phyloP scores from a whole-genome alignment of 1,284 basidiomycete species.

The Ceratobasidium theobromae region DNA sequence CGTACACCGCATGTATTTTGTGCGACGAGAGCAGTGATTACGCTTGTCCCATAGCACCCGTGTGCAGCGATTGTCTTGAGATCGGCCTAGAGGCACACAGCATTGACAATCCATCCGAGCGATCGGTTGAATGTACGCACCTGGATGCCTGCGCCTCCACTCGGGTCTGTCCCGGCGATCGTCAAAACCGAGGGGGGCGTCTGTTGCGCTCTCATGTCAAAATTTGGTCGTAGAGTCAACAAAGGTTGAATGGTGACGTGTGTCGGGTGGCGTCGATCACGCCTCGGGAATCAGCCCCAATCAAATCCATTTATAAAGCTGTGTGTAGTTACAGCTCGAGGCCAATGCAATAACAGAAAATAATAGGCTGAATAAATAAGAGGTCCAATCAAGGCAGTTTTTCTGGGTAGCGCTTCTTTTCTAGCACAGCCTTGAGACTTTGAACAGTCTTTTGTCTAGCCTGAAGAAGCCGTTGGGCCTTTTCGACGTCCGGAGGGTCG shows the following conservation, averaged over 20 bases:
- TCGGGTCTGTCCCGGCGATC: slow-evolving; percentile 84
- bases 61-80: slow-evolving; percentile 83
- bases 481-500: slow-evolving; percentile 48
- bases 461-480: slow-evolving; percentile 51
- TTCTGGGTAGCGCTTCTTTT: not conserved
- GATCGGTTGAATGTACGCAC: slow-evolving; percentile 46
- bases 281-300: no score
- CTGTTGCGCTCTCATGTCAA: not conserved
- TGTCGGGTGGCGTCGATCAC: no score
- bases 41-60: slow-evolving; percentile 83
- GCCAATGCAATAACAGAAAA: no score
- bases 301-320: no score
- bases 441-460: slow-evolving; percentile 51
- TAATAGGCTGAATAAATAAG: not conserved
- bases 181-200: slow-evolving; percentile 51
- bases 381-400: not conserved
- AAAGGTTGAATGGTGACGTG: no score
- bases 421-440: slow-evolving; percentile 32
- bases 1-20: slow-evolving; percentile 91
- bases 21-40: slow-evolving; percentile 85
- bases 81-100: slow-evolving; percentile 60
- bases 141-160: slow-evolving; percentile 90
- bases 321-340: no score
- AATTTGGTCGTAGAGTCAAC: no score
- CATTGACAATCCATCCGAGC: not conserved